Base-by-base conservation (phyloP, 768 basidiomycete genomes). In the Lentinula sp. region DNA sequence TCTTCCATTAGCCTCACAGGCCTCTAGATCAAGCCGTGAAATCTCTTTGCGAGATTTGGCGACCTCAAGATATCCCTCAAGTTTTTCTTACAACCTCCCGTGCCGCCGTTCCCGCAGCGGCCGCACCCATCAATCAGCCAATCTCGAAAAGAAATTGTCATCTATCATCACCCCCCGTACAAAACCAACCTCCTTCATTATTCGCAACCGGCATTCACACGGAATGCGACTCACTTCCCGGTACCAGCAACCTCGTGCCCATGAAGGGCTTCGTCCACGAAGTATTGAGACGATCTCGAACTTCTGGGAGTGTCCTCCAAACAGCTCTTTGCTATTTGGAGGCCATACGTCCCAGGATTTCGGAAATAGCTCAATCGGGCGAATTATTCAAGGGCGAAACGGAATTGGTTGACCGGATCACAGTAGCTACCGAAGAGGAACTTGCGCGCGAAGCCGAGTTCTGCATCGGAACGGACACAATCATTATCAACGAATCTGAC, bases 271-370 rank as follows among this genome's bases (percentile, higher is more conserved):
- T 96, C 67, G 91, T 96, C 32, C 89, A 92, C 69, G 93, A 96
- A 73, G 89, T 95, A 7, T 80, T 96, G 13, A 83, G 91, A 56
- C 88, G 94, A 40, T 94, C 91, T 11, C 83, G 91, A 51, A 95
- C 93, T 0, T 89, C 91, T 4, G 89, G 87, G 46, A 84, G 81
- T 48, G 90, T 93, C 3, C 79, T 96, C 7, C 93, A 95, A 70
- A 90, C 92, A 0, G 93, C 94, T 0, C 74, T 93, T 0, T 93
- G 93, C 70, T 95, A 95, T 69, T 76, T 95, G 11, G 91, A 93
- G 71, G 91, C 89, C 4, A 80, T 93, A n/a, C 86, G 91, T 5
- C 69, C 76, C 31, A 87, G 83, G 69, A 74, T 95, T 11, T 85
- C 89, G 1, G 84, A 86, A 50, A 76, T 92, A 9, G 75, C 83